Evolutionary conservation across 140 eudicot genomes (phyloP).

Genomic region (Anethum foeniculum): DNA sequence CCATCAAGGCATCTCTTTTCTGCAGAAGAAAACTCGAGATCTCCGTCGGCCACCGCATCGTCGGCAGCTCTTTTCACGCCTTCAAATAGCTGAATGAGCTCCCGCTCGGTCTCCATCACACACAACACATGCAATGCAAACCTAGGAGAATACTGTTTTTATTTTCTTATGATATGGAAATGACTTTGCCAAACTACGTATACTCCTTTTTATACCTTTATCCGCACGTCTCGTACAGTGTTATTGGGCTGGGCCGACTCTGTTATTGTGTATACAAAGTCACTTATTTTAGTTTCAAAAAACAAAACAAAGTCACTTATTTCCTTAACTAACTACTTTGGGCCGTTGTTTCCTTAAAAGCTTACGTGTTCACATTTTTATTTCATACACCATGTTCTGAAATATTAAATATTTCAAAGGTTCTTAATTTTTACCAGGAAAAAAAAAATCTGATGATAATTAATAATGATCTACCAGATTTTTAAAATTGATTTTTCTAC

Average conservation of each 20-base stretch:
- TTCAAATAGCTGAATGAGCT: conserved; percentile 46
- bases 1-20: conserved; percentile 81
- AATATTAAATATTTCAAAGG: too few species aligned
- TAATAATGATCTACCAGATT: too few species aligned
- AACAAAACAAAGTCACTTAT: too few species aligned
- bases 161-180: background rate
- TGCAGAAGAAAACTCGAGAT: conserved; percentile 34
- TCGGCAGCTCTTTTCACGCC: conserved; percentile 79
- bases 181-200: background rate
- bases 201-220: background rate
- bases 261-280: background rate
- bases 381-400: too few species aligned
- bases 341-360: too few species aligned
- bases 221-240: background rate
- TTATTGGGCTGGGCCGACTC: background rate
- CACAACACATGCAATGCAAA: conserved; percentile 1
- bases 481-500: too few species aligned
- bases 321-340: too few species aligned
- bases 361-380: too few species aligned
- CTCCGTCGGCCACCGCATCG: conserved; percentile 30
- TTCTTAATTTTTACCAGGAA: too few species aligned
- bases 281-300: too few species aligned
- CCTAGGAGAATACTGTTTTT: background rate
- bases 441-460: too few species aligned
- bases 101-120: conserved; percentile 66